Evolutionary conservation across 2,329 filamentous ascomycete genomes (phyloP).

Genomic region (Albifimbria verrucaria): DNA sequence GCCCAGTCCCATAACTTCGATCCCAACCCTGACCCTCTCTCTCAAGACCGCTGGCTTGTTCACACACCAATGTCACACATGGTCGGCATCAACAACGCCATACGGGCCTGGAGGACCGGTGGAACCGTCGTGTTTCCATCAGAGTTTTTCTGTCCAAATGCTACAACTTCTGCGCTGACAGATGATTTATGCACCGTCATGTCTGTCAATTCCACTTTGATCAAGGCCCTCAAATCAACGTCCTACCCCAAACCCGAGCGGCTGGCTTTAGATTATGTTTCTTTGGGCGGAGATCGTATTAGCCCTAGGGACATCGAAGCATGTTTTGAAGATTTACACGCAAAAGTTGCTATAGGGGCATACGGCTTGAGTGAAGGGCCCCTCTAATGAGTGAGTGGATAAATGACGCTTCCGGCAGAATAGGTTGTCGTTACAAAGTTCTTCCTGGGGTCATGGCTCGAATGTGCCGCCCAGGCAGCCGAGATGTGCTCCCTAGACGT

Average conservation of each 20-base stretch:
- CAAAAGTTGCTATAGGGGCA: slow-evolving; percentile 28
- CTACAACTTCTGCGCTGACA: slow-evolving; percentile 27
- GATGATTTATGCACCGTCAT: slow-evolving; percentile 32
- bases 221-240: slow-evolving; percentile 28
- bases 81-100: slow-evolving; percentile 35
- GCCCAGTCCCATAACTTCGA: slow-evolving; percentile 34
- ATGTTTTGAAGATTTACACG: slow-evolving; percentile 28
- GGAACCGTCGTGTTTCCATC: slow-evolving; percentile 32
- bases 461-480: slow-evolving; percentile 30
- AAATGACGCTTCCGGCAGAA: slow-evolving; percentile 22
- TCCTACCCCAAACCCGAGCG: slow-evolving; percentile 20
- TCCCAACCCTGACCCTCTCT: slow-evolving; percentile 23
- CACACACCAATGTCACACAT: slow-evolving; percentile 36
- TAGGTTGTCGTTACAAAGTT: slow-evolving; percentile 39
- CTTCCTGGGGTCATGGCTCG: slow-evolving; percentile 34
- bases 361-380: slow-evolving; percentile 46
- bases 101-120: slow-evolving; percentile 33
- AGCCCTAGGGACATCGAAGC: slow-evolving; percentile 25
- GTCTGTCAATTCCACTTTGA: slow-evolving; percentile 36
- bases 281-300: slow-evolving; percentile 31
- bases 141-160: slow-evolving; percentile 26
- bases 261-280: slow-evolving; percentile 28
- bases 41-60: slow-evolving; percentile 31
- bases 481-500: slow-evolving; percentile 22
- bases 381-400: slow-evolving; percentile 37